A percentile compares a stretch with the other conserved stretches of the same genome.
Conservation (phyloP, 345 rosid genomes). For the Ricinus communis region DNA sequence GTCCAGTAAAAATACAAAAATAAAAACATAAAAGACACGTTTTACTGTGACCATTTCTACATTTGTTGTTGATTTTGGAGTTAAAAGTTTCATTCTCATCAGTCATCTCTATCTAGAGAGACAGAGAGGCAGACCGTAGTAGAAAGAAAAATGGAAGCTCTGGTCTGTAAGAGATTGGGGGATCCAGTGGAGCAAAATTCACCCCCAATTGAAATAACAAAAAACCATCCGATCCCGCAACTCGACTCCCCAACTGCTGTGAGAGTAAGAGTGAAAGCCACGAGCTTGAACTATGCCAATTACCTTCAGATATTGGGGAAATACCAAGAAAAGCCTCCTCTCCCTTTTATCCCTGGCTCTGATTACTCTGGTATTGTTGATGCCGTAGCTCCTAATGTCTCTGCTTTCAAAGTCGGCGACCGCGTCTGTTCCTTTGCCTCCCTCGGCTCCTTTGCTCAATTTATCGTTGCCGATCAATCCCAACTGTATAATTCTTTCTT, state of each 20-base stretch:
- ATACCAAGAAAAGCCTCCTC: constrained; percentile 76
- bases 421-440: constrained; percentile 62
- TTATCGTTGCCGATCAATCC: constrained; percentile 75
- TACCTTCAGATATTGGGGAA: constrained; percentile 88
- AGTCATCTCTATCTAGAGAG: too few species aligned
- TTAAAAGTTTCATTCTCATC: too few species aligned
- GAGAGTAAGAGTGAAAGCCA: constrained; percentile 76
- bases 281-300: constrained; percentile 94
- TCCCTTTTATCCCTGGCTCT: constrained; percentile 92
- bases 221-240: constrained; percentile 57
- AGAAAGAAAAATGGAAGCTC: constrained; percentile 60
- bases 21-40: too few species aligned
- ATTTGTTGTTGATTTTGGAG: too few species aligned
- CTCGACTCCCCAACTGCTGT: constrained; percentile 56
- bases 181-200: constrained; percentile 55
- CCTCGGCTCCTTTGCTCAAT: constrained; percentile 80
- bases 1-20: too few species aligned
- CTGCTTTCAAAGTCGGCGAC: constrained; percentile 71
- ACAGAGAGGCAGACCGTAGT: too few species aligned
- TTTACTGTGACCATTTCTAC: too few species aligned
- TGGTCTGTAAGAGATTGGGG: constrained; percentile 70
- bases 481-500: constrained; percentile 31
- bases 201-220: constrained; percentile 50
- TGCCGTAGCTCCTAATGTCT: constrained; percentile 60
- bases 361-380: constrained; percentile 82